These are phyloP conservation scores for Castanospermum australe DNA, from an alignment of 306 rosid genomes.

Conservation along the genomic window DNA sequence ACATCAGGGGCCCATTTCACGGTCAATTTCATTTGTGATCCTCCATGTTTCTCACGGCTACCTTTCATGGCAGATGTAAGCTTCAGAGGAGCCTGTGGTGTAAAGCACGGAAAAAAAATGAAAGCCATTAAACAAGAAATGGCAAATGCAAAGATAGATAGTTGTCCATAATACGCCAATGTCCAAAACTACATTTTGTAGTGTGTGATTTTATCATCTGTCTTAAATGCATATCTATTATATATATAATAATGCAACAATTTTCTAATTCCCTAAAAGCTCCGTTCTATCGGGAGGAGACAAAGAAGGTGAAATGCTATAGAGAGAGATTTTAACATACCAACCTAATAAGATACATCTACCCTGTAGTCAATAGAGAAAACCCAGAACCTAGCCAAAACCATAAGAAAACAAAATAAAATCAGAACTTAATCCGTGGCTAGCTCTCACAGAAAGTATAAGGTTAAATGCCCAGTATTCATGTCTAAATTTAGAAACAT, in stretches of 20 bases:
- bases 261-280: background rate
- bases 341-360: background rate
- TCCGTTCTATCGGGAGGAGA: background rate
- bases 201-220: background rate
- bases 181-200: background rate
- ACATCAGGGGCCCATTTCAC: constrained; percentile 97
- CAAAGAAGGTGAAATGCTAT: background rate
- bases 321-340: background rate
- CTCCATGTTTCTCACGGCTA: constrained; percentile 61
- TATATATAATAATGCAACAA: background rate
- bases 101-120: background rate
- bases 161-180: background rate
- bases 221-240: background rate
- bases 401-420: background rate
- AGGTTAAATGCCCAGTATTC: background rate
- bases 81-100: constrained; percentile 52
- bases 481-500: background rate
- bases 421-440: background rate
- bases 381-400: background rate
- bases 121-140: constrained; percentile 12
- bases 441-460: background rate
- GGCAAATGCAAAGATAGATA: background rate
- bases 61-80: constrained; percentile 90
- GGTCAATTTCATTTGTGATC: constrained; percentile 37
- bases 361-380: background rate